These are phyloP conservation scores for Metrosideros polymorpha DNA, from an alignment of 441 rosid species.

Conservation along the genomic window DNA sequence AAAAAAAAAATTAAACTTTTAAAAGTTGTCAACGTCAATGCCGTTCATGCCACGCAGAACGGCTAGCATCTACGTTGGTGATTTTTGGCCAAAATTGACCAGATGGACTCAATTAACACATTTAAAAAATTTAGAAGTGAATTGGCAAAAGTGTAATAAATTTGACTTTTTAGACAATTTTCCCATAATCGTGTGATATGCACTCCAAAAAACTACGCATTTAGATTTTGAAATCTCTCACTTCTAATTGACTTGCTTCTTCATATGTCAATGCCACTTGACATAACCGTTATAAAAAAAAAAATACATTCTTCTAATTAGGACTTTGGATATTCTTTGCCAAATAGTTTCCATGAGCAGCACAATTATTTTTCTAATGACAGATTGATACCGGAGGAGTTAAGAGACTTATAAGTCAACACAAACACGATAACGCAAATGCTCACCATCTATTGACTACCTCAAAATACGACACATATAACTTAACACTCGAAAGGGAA, in stretches of 20 bases:
- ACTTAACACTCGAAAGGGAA: neutral
- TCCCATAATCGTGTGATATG: neutral
- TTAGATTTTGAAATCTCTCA: neutral
- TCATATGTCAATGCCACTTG: fast-evolving
- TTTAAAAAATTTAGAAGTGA: no score
- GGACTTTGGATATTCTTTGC: neutral
- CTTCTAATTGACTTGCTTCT: neutral
- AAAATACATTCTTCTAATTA: neutral
- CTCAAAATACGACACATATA: neutral
- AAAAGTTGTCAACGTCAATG: no score
- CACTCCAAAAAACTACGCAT: fast-evolving
- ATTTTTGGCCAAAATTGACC: no score
- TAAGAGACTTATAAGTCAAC: neutral
- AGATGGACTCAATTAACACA: no score
- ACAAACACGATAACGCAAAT: neutral
- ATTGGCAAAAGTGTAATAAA: no score
- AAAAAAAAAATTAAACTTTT: no score
- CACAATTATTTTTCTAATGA: neutral
- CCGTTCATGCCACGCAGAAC: no score
- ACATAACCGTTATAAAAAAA: neutral
- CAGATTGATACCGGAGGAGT: neutral
- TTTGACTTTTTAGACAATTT: no score
- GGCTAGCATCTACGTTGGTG: no score
- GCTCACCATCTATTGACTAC: neutral
- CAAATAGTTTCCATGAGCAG: neutral